Percentiles rank a stretch among this genome's conserved stretches.
These are phyloP conservation scores for Apostasia shenzhenica DNA, from an alignment of 106 monocot genomes.

Conservation along the genomic window DNA sequence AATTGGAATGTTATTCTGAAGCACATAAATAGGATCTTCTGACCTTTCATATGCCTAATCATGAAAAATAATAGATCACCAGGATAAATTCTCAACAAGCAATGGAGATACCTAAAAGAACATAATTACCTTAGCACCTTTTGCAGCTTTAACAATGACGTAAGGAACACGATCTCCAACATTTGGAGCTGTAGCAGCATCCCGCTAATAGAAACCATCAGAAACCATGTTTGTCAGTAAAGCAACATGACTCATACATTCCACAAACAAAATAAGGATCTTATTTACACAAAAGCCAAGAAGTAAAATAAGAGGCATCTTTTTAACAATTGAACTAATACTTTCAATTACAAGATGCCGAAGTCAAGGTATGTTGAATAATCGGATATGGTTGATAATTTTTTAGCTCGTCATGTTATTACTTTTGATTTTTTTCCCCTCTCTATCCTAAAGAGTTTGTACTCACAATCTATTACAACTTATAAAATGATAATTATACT, in stretches of 20 bases:
- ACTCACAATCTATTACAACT: too few species aligned
- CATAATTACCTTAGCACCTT: conserved; percentile 91
- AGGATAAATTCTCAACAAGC: background rate
- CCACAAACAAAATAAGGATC: background rate
- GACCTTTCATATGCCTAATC: conserved; percentile 93
- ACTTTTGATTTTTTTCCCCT: too few species aligned
- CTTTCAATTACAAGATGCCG: too few species aligned
- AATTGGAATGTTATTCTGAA: conserved; percentile 97
- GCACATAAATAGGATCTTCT: conserved; percentile 97
- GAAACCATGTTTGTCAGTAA: background rate
- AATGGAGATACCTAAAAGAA: background rate
- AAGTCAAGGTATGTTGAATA: background rate
- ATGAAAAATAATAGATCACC: conserved; percentile 7
- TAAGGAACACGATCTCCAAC: conserved; percentile 99
- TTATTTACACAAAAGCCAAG: background rate
- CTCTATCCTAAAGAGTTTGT: too few species aligned
- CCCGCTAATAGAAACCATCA: conserved; percentile 46
- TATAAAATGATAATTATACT: too few species aligned
- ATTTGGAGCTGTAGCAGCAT: conserved; percentile 97
- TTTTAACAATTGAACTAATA: background rate
- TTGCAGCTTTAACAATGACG: conserved; percentile 97
- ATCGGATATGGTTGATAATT: background rate
- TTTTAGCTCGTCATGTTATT: background rate
- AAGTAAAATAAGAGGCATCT: background rate
- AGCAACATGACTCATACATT: background rate